Conservation (phyloP, 179 eudicot genomes). For the Gypsophila paniculata region DNA sequence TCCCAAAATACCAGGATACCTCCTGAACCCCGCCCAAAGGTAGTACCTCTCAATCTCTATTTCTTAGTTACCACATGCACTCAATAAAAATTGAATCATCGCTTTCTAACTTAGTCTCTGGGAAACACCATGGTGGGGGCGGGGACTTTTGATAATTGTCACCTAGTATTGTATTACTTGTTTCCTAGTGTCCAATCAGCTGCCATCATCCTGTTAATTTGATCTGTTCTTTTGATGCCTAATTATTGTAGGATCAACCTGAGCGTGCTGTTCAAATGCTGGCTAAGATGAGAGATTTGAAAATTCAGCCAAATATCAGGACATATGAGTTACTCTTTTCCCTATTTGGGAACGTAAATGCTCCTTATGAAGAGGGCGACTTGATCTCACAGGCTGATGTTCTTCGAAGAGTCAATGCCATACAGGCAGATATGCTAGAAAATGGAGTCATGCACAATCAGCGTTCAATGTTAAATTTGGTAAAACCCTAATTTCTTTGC, state of each 20-base stretch:
- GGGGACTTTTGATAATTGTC: no score
- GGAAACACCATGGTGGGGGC: no score
- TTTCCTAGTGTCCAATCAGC: background rate
- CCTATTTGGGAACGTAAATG: constrained; percentile 77
- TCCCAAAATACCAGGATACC: no score
- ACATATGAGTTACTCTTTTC: constrained; percentile 79
- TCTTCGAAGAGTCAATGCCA: constrained; percentile 60
- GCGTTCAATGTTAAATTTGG: constrained; percentile 56
- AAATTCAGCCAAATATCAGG: constrained; percentile 47
- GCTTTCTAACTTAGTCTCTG: no score
- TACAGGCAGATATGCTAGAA: constrained; percentile 73
- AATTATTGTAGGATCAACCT: constrained; percentile 66
- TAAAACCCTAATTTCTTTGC: no score
- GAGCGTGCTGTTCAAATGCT: constrained; percentile 69
- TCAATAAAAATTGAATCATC: no score
- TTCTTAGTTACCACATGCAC: no score
- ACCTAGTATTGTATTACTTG: background rate
- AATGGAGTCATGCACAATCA: constrained; percentile 70
- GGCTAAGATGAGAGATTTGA: constrained; percentile 63
- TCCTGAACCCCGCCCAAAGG: no score
- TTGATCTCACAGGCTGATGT: constrained; percentile 55
- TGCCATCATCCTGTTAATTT: background rate
- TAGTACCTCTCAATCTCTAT: no score
- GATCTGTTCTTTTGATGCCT: constrained; percentile 9
- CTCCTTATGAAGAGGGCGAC: constrained; percentile 78